phyloP scores from a whole-genome alignment of 2,329 filamentous ascomycete genomes.

The Nemania sp. region DNA sequence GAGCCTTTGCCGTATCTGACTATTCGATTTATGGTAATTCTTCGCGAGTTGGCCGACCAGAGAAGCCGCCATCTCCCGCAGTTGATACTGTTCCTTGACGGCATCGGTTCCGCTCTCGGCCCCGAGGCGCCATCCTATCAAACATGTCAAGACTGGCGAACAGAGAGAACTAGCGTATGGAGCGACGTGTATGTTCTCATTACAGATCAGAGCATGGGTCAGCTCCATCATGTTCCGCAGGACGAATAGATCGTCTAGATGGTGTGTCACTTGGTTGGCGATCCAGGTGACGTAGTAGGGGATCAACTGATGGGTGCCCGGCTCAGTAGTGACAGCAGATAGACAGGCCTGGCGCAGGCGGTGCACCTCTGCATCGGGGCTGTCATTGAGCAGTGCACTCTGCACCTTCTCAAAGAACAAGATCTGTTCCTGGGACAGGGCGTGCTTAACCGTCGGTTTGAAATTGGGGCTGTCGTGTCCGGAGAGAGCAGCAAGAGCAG shows the following conservation, averaged over 20 bases:
- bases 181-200: constrained; percentile 73
- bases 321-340: constrained; percentile 82
- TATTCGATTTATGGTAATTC: constrained; percentile 80
- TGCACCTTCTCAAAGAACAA: constrained; percentile 97
- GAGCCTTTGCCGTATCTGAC: constrained; percentile 82
- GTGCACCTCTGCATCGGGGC: constrained; percentile 74
- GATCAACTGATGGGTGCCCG: constrained; percentile 90
- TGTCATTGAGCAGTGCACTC: constrained; percentile 83
- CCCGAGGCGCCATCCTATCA: constrained; percentile 82
- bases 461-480: constrained; percentile 82
- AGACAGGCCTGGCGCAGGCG: constrained; percentile 81
- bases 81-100: constrained; percentile 68
- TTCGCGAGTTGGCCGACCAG: constrained; percentile 77
- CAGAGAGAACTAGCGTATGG: constrained; percentile 69
- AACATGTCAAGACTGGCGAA: constrained; percentile 86
- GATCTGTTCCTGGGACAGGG: constrained; percentile 92
- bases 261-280: constrained; percentile 93
- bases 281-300: constrained; percentile 98
- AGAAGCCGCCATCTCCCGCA: constrained; percentile 83
- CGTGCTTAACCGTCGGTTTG: constrained; percentile 92
- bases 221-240: constrained; percentile 92
- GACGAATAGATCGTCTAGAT: constrained; percentile 85
- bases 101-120: constrained; percentile 54
- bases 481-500: constrained; percentile 78
- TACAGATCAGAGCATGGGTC: constrained; percentile 80